Conservation (phyloP, 2,329 filamentous ascomycete species). For the Pestalotiopsis fici region DNA sequence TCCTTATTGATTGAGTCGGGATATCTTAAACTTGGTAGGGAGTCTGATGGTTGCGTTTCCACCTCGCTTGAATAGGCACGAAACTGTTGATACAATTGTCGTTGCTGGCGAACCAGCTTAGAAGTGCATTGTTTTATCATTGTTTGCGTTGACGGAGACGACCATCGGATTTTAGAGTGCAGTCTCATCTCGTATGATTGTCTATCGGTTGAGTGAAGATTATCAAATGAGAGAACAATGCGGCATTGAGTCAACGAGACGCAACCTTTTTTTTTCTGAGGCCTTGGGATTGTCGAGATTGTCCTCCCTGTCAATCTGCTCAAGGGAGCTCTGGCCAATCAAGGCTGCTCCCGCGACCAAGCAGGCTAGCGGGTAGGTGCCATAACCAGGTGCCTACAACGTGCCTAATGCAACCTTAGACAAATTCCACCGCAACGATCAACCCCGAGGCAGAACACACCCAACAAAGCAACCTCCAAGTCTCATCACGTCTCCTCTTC, state of each 20-base stretch:
- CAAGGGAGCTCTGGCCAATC: too few relatives aligned
- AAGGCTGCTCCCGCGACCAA: too few relatives aligned
- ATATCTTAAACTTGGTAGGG: conserved; percentile 34
- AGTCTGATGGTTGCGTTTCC: conserved; percentile 6
- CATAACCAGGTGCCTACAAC: too few relatives aligned
- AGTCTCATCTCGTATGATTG: background rate
- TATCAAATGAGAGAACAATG: background rate
- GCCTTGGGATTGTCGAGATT: conserved; percentile 14
- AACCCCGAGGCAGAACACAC: too few relatives aligned
- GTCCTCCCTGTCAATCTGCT: too few relatives aligned
- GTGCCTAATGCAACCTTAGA: too few relatives aligned
- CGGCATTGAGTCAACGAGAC: too few relatives aligned
- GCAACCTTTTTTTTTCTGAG: background rate
- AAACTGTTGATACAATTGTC: background rate
- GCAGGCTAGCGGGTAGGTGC: too few relatives aligned
- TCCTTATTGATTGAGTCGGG: conserved; percentile 47
- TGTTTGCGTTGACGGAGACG: background rate
- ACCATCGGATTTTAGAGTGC: background rate
- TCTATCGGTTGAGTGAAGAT: background rate
- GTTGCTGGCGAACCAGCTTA: background rate
- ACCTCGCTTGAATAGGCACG: background rate
- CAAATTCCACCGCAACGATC: too few relatives aligned
- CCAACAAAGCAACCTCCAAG: background rate
- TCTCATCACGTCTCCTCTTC: background rate
- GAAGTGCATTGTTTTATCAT: background rate